Evolutionary conservation across 2,329 filamentous ascomycete species (phyloP), one percentile per base, ranked within the genome.

Genomic region (Penicillium paneum): DNA sequence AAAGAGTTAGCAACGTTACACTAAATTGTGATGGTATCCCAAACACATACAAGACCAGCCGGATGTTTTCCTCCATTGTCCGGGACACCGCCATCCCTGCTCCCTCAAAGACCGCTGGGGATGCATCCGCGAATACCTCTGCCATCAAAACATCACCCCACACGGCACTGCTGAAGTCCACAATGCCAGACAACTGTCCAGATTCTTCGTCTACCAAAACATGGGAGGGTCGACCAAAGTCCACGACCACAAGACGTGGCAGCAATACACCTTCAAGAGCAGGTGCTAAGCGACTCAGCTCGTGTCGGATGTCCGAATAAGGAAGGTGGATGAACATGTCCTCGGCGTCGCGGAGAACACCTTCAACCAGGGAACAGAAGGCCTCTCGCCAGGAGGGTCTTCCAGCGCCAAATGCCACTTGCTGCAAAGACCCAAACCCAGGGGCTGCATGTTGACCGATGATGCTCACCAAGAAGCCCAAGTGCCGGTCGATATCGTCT

Each of bases 101-200:
- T 3, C 71, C 74, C 31, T 72, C 67, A 19, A 74, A 56, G 29
- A 74, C 62, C 12, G 71, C 67, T n/a, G 65, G 41, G 2, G 69
- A 71, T 21, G 71, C 66, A 24, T 64, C 57, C 29, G 71, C 74
- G 50, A 80, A 80, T 24, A 80, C 76, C 52, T 79, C 79, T 8
- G 75, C 78, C 75, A 84, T 77, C 56, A 79, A 72, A 10, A 79
- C 69, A 65, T 85, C 82, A 1, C 82, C 82, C 81, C 81, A 84
- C 3, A 83, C 64, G 13, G 79, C 77, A 49, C 75, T 78, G 8
- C 79, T 78, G 54, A 81, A 81, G 52, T 81, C 81, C 12, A 81
- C 66, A 11, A 84, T 61, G 1, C 81, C 82, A 1, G 74, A 76
- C 8, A 84, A 60, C 38, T 75, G 68, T 56, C 76, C 78, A 0